These are phyloP conservation scores for Nepenthes gracilis DNA, from an alignment of 148 eudicot species.

Conservation along the genomic window DNA sequence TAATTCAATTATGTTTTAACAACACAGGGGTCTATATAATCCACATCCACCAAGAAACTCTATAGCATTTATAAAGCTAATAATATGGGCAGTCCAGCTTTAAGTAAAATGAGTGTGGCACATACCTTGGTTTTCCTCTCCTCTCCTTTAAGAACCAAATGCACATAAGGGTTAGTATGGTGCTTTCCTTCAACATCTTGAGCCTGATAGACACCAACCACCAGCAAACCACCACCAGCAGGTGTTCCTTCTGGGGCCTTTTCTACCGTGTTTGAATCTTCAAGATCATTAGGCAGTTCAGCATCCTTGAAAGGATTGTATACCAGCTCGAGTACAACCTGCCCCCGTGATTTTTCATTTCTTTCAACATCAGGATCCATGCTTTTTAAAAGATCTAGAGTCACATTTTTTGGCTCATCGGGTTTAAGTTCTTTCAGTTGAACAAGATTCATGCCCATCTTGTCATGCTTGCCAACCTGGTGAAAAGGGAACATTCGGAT, in stretches of 20 bases:
- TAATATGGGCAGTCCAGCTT: neutral
- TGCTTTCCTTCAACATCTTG: slow-evolving; percentile 57
- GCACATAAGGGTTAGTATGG: slow-evolving; percentile 77
- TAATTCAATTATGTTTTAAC: too few relatives aligned
- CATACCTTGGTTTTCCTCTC: slow-evolving; percentile 85
- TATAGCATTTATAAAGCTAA: neutral
- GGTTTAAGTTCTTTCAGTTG: slow-evolving; percentile 60
- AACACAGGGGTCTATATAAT: too few relatives aligned
- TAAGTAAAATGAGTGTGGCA: neutral
- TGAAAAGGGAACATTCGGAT: slow-evolving; percentile 1
- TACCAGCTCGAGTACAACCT: slow-evolving; percentile 45
- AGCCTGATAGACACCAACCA: slow-evolving; percentile 45
- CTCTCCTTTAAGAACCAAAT: slow-evolving; percentile 71
- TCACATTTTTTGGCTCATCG: slow-evolving; percentile 54
- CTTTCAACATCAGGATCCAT: slow-evolving; percentile 54
- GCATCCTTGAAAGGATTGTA: slow-evolving; percentile 66
- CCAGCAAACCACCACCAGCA: slow-evolving; percentile 55
- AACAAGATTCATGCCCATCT: slow-evolving; percentile 68
- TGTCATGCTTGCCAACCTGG: slow-evolving; percentile 79
- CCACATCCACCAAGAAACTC: neutral
- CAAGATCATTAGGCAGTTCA: slow-evolving; percentile 30
- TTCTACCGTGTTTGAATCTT: slow-evolving; percentile 36
- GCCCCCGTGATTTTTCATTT: slow-evolving; percentile 74
- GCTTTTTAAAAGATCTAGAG: slow-evolving; percentile 62
- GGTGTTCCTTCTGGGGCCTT: slow-evolving; percentile 86